Evolutionary conservation across 116 monocot genomes (phyloP).

Genomic region (Thalassia testudinum): DNA sequence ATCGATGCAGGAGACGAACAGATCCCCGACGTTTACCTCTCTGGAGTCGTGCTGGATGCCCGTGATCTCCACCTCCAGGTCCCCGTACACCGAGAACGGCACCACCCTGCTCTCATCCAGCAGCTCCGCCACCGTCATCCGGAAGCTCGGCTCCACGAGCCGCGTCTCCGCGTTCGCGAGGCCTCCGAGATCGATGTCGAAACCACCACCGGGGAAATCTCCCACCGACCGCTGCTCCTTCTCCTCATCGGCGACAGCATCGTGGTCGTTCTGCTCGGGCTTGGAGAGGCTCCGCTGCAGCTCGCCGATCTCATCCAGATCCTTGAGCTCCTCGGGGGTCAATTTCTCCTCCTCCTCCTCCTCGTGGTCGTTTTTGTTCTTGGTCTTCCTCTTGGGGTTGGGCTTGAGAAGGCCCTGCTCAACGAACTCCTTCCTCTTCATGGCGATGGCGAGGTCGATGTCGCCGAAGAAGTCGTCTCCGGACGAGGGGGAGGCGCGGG

Average conservation of each 20-base stretch:
- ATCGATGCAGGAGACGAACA: constrained; percentile 48
- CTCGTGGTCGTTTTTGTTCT: constrained; percentile 3
- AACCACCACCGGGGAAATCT: constrained; percentile 8
- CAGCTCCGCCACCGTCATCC: constrained; percentile 71
- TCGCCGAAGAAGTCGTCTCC: constrained; percentile 56
- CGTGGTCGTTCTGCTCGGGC: constrained; percentile 2
- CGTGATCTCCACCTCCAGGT: constrained; percentile 50
- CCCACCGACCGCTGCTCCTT: constrained; percentile 5
- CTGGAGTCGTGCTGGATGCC: constrained; percentile 75
- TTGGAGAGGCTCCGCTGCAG: constrained; percentile 27
- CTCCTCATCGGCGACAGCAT: neutral
- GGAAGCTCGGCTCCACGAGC: constrained; percentile 52
- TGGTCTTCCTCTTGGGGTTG: constrained; percentile 8
- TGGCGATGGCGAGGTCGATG: constrained; percentile 54
- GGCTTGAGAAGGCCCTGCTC: constrained; percentile 38
- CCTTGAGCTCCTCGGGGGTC: constrained; percentile 50
- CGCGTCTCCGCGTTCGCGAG: constrained; percentile 22
- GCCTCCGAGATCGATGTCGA: too few species aligned
- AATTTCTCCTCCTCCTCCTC: constrained; percentile 23
- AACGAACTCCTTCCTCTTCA: constrained; percentile 59
- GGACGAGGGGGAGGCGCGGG: constrained; percentile 1
- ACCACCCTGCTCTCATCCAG: constrained; percentile 79
- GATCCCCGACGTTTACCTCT: constrained; percentile 61
- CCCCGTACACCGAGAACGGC: constrained; percentile 69
- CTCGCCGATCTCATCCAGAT: constrained; percentile 65